A percentile compares a stretch with the other conserved stretches of the same genome.
These are phyloP conservation scores for Endoconidiophora polonica DNA, from an alignment of 2,329 filamentous ascomycete species.

Conservation along the genomic window DNA sequence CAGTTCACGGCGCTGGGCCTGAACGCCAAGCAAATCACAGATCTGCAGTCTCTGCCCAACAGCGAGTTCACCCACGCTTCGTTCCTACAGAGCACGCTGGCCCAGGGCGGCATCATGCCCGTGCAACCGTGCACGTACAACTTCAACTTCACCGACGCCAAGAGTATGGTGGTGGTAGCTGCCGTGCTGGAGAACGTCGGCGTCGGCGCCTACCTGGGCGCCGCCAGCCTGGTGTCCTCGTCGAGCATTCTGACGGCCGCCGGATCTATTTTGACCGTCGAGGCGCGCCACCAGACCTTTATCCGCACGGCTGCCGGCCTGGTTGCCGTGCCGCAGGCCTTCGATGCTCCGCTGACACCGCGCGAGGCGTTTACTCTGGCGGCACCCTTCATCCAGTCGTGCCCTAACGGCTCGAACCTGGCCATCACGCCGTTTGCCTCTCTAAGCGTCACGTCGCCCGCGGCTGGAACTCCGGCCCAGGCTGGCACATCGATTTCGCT, in stretches of 20 bases:
- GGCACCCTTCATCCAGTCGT: conserved; percentile 53
- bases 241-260: conserved; percentile 46
- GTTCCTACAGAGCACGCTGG: conserved; percentile 37
- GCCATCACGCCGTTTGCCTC: conserved; percentile 44
- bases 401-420: conserved; percentile 48
- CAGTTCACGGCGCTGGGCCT: conserved; percentile 42
- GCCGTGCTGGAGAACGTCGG: conserved; percentile 56
- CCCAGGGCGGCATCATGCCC: conserved; percentile 44
- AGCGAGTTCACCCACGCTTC: conserved; percentile 38
- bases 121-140: conserved; percentile 56
- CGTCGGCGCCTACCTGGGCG: conserved; percentile 58
- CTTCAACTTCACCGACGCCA: conserved; percentile 50
- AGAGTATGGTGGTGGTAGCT: conserved; percentile 51
- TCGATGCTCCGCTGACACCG: conserved; percentile 53
- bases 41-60: conserved; percentile 43
- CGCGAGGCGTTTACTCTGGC: conserved; percentile 58
- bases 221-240: conserved; percentile 45
- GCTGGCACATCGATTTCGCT: conserved; percentile 26
- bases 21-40: conserved; percentile 19
- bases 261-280: conserved; percentile 54
- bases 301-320: conserved; percentile 43
- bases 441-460: conserved; percentile 32
- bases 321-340: conserved; percentile 47
- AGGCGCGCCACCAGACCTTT: conserved; percentile 58
- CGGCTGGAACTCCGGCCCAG: conserved; percentile 23